Evolutionary conservation across 169 alveolate species (phyloP).

Genomic region (Eimeria sp.): DNA sequence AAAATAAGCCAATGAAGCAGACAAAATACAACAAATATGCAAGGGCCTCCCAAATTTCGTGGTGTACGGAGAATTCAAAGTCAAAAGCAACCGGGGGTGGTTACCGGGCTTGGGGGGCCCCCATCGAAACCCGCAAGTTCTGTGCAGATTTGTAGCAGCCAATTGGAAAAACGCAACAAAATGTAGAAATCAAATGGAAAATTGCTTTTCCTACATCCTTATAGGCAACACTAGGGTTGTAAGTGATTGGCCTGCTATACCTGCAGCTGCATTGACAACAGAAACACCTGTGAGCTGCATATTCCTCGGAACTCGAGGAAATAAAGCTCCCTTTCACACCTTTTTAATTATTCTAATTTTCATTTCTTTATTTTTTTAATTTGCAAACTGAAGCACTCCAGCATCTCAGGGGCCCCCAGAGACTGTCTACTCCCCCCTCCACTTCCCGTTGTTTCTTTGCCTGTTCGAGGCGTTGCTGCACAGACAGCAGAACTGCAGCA

Average conservation of each 20-base stretch:
- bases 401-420: not conserved
- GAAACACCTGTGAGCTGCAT: not conserved
- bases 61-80: conserved; percentile 16
- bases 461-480: not conserved
- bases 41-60: not conserved
- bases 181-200: not conserved
- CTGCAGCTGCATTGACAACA: not conserved
- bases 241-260: not conserved
- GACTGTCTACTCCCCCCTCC: not conserved
- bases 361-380: not conserved
- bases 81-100: not conserved
- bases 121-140: conserved; percentile 12
- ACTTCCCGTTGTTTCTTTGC: not conserved
- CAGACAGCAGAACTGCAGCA: not conserved
- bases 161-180: not conserved
- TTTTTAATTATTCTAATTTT: not conserved
- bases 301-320: not conserved
- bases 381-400: not conserved
- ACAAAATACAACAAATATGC: not conserved
- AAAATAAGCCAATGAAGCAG: not conserved
- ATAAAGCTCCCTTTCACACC: not conserved
- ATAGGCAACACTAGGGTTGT: not conserved
- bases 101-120: conserved; percentile 39
- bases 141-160: not conserved
- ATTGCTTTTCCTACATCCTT: not conserved